Conservation (phyloP, 2,329 filamentous ascomycete genomes). For the Aspergillus neotritici region DNA sequence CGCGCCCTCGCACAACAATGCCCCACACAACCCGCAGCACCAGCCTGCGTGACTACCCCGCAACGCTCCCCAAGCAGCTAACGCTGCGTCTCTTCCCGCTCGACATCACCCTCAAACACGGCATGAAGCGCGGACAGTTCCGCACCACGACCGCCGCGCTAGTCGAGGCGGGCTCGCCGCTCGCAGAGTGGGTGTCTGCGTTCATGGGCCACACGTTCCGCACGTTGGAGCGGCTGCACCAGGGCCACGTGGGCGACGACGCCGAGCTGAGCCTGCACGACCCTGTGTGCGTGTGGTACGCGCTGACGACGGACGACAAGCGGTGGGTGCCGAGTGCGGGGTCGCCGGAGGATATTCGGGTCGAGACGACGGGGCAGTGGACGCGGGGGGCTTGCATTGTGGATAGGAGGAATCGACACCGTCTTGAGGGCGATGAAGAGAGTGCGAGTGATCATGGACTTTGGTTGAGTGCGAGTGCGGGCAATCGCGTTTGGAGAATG, state of each 20-base stretch:
- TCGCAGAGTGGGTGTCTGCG: constrained; percentile 66
- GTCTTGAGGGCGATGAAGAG: constrained; percentile 46
- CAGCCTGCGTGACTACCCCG: constrained; percentile 58
- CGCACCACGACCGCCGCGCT: constrained; percentile 50
- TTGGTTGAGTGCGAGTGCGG: constrained; percentile 68
- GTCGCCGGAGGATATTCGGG: constrained; percentile 70
- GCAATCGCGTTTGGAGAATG: constrained; percentile 76
- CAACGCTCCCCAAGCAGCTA: constrained; percentile 56
- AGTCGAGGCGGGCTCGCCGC: constrained; percentile 59
- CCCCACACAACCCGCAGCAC: constrained; percentile 45
- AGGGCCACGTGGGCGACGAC: constrained; percentile 45
- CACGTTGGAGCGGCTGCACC: constrained; percentile 60
- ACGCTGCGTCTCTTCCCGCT: constrained; percentile 68
- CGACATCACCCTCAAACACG: constrained; percentile 69
- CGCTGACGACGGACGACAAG: constrained; percentile 49
- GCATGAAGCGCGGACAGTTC: constrained; percentile 59
- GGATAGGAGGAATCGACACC: constrained; percentile 58
- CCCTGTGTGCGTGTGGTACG: constrained; percentile 73
- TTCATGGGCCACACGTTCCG: constrained; percentile 67
- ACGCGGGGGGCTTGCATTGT: constrained; percentile 84
- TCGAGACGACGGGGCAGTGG: constrained; percentile 92
- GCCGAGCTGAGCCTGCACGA: constrained; percentile 67
- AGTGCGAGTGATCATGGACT: constrained; percentile 65
- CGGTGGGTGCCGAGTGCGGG: constrained; percentile 44
- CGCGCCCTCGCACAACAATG: constrained; percentile 76